Evolutionary conservation across 495 filamentous ascomycete genomes (phyloP).

Genomic region (Xylaria bambusicola): DNA sequence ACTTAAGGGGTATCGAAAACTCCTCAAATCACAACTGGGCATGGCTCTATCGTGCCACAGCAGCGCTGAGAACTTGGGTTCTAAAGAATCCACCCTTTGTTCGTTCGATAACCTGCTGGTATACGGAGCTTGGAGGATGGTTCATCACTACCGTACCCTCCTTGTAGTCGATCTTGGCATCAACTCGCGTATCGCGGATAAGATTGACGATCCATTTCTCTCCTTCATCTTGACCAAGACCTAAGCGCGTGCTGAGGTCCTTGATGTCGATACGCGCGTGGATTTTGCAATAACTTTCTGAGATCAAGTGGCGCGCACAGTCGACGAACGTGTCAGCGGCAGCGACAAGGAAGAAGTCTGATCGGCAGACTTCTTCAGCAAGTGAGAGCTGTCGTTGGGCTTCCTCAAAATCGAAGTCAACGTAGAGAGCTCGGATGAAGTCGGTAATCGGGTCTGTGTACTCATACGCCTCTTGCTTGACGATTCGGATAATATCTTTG

Average conservation of each 20-base stretch:
- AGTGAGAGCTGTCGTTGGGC: conserved; percentile 88
- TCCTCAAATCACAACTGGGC: neutral
- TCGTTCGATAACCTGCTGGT: conserved; percentile 97
- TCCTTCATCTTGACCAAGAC: conserved; percentile 87
- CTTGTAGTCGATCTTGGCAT: conserved; percentile 99
- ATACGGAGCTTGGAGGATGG: conserved; percentile 95
- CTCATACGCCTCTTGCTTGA: conserved; percentile 96
- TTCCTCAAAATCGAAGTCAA: conserved; percentile 99
- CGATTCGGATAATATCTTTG: conserved; percentile 92
- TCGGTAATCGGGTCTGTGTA: conserved; percentile 94
- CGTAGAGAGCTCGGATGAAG: conserved; percentile 92
- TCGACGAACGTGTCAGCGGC: conserved; percentile 90
- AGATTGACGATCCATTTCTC: conserved; percentile 99
- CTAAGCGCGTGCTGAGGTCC: conserved; percentile 87
- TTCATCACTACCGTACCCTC: conserved; percentile 99
- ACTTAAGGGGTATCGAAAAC: conserved; percentile 28
- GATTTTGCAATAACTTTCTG: conserved; percentile 99
- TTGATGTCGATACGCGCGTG: conserved; percentile 97
- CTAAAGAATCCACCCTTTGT: conserved; percentile 95
- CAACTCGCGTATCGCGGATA: conserved; percentile 93
- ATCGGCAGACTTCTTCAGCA: conserved; percentile 87
- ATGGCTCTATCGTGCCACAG: conserved; percentile 34
- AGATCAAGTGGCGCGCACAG: conserved; percentile 91
- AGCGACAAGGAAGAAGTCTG: conserved; percentile 92
- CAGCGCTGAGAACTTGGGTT: conserved; percentile 70